Base-by-base conservation (phyloP, 768 basidiomycete species). In the Hericium rajendrae region DNA sequence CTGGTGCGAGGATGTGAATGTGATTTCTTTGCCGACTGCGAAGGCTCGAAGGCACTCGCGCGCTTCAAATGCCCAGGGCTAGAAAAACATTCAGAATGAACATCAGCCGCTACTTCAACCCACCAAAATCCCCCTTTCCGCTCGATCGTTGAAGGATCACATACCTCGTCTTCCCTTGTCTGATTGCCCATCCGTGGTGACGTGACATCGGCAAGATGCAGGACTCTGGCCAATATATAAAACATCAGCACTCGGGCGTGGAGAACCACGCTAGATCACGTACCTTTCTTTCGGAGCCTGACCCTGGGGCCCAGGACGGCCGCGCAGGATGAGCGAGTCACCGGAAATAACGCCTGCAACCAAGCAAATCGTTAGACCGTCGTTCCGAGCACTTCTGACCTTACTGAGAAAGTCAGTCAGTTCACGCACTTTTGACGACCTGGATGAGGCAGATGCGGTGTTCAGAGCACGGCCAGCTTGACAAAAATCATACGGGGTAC, bases 61-160 rank as follows among this genome's bases (percentile, higher is more conserved):
- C 50, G 93, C 83, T 68, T 94, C 91, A 70, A 87, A 97, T 2
- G 95, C 89, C 84, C 87, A 93, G 6, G 86, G 83, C 91, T 95
- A 62, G 16, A 32, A 12, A 56, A 11, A 50, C 32, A n/a, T n/a
- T n/a, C 32, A 32, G 32, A 32, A 32, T 32, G 9, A 9, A 32
- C 32, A 8, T 32, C 32, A 32, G 32, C 32, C 32, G 32, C 32
- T 32, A 8, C 32, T 32, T 8, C 8, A 32, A 32, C 2, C 4
- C 28, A 8, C 4, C 8, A 4, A 32, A 32, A 2, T 32, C 28
- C 2, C 28, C 4, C 32, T 2, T 32, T 32, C 32, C 32, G 24
- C 20, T 32, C 4, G 48, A 12, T 28, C 65, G 16, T 62, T 24
- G 4, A n/a, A 6, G 16, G 20, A 37, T 1, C 3, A 66, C 71